These are phyloP conservation scores for Croton laevigatus DNA, from an alignment of 441 rosid genomes.

Conservation along the genomic window DNA sequence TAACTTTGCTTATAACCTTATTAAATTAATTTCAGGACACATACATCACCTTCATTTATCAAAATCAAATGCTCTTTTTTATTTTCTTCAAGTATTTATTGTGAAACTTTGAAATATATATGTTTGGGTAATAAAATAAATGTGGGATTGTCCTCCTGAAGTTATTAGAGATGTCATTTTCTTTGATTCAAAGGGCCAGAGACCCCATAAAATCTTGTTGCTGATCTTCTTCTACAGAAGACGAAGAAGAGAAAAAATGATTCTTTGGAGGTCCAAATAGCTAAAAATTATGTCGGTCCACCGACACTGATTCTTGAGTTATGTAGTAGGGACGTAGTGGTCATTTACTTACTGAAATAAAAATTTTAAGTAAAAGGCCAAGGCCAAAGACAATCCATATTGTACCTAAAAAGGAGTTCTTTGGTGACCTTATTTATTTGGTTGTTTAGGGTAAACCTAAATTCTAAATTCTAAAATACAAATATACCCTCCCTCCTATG, in stretches of 20 bases:
- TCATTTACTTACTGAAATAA: slow-evolving; percentile 14
- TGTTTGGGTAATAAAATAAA: slow-evolving; percentile 13
- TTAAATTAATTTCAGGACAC: neutral
- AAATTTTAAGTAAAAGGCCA: slow-evolving; percentile 2
- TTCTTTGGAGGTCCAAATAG: neutral
- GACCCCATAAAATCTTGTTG: slow-evolving; percentile 16
- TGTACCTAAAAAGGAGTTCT: slow-evolving; percentile 17
- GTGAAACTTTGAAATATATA: neutral
- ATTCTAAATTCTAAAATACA: neutral
- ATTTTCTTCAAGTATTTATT: neutral
- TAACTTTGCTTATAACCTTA: neutral
- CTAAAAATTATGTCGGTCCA: slow-evolving; percentile 32
- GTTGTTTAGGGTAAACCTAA: slow-evolving; percentile 2
- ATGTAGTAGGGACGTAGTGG: slow-evolving; percentile 22
- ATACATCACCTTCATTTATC: neutral
- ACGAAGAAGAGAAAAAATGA: neutral
- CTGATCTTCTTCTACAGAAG: neutral
- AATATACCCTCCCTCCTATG: no score
- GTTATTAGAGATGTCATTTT: slow-evolving; percentile 27
- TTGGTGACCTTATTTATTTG: slow-evolving; percentile 9
- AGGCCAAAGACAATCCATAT: neutral
- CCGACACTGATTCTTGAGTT: slow-evolving; percentile 41
- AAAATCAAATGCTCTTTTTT: neutral
- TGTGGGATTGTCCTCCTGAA: slow-evolving; percentile 29
- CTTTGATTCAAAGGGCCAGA: slow-evolving; percentile 19